Evolutionary conservation across 1,139 yeast genomes (phyloP).

Genomic region (Pichia sp.): DNA sequence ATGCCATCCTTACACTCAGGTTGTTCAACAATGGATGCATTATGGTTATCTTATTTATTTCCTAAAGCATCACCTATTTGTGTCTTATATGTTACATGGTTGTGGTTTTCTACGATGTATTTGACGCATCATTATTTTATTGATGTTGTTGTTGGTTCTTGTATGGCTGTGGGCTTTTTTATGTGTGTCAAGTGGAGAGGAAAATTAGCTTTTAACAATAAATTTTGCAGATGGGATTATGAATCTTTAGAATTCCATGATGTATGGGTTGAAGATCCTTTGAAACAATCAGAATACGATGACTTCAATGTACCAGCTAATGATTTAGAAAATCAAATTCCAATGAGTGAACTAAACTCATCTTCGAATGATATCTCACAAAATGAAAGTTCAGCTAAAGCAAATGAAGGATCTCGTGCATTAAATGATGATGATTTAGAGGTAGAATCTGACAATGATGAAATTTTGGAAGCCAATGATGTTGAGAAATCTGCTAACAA

Average conservation of each 20-base stretch:
- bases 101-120: conserved; percentile 99
- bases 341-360: conserved; percentile 6
- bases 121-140: conserved; percentile 92
- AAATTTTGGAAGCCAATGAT: conserved; percentile 10
- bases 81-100: conserved; percentile 74
- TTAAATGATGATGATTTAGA: conserved; percentile 1
- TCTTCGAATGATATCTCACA: conserved; percentile 3
- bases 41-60: conserved; percentile 80
- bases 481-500: conserved; percentile 10
- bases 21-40: conserved; percentile 88
- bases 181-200: conserved; percentile 19
- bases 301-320: conserved; percentile 1
- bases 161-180: conserved; percentile 23
- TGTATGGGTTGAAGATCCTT: conserved; percentile 19
- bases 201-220: conserved; percentile 28
- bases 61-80: conserved; percentile 54
- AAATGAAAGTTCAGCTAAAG: background rate
- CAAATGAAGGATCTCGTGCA: background rate
- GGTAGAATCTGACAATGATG: conserved; percentile 10
- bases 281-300: conserved; percentile 6
- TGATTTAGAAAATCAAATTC: conserved; percentile 11
- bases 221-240: conserved; percentile 86
- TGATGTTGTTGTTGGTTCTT: conserved; percentile 75
- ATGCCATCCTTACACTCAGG: conserved; percentile 93
- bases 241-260: conserved; percentile 16